Conservation (phyloP, 2,329 filamentous ascomycete genomes). For the Ceratocystiopsis minuta region DNA sequence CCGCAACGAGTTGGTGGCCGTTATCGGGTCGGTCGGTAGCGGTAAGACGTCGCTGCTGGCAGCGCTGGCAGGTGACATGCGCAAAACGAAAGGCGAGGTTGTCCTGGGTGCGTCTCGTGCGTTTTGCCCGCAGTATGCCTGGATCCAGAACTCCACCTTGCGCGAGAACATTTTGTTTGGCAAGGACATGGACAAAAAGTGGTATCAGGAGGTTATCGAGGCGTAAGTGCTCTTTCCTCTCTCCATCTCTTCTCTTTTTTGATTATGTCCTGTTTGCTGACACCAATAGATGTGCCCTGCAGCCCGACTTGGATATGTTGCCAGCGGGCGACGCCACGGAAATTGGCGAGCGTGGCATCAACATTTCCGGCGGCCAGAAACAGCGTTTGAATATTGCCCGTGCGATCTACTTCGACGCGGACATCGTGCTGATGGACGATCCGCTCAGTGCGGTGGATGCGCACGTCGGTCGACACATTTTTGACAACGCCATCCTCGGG, state of each 20-base stretch:
- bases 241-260: not conserved
- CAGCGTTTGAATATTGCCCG: slow-evolving; percentile 88
- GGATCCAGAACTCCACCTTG: slow-evolving; percentile 87
- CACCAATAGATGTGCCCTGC: slow-evolving; percentile 52
- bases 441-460: slow-evolving; percentile 52
- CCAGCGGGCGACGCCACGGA: slow-evolving; percentile 77
- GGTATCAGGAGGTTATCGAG: slow-evolving; percentile 72
- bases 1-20: slow-evolving; percentile 59
- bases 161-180: slow-evolving; percentile 85
- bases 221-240: slow-evolving; percentile 30
- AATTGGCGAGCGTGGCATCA: slow-evolving; percentile 90
- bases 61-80: slow-evolving; percentile 86
- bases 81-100: slow-evolving; percentile 57
- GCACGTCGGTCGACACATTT: slow-evolving; percentile 57
- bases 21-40: slow-evolving; percentile 78
- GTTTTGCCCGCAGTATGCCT: slow-evolving; percentile 91
- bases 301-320: slow-evolving; percentile 81
- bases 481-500: slow-evolving; percentile 85
- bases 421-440: slow-evolving; percentile 52
- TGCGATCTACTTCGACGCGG: slow-evolving; percentile 51
- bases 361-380: slow-evolving; percentile 87
- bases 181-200: slow-evolving; percentile 52
- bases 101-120: slow-evolving; percentile 63
- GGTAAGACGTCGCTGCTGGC: slow-evolving; percentile 83
- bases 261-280: not conserved